Evolutionary conservation across 192 early-diverging fungal genomes (phyloP), one percentile per base, ranked within the genome.

Genomic region (Coemansia sp.): DNA sequence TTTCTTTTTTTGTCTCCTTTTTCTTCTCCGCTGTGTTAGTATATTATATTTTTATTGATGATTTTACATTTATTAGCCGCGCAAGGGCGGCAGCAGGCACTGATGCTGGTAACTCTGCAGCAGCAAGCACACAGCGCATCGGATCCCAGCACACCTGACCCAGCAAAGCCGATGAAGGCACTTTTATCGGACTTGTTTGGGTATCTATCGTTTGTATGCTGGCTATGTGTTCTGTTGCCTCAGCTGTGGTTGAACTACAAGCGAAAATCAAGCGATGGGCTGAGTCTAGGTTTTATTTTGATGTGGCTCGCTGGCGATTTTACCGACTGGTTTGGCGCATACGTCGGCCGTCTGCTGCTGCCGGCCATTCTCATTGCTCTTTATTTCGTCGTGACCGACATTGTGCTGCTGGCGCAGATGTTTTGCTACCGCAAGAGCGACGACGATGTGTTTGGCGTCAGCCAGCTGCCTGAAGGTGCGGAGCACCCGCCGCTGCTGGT

Each of bases 381-480:
- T 51, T 94, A 90, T 76, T 94, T 91, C 77, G 87, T 91, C 6
- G 65, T 91, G 36, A 87, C 89, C 6, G 92, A 94, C 71, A 82
- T 91, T 36, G 70, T 85, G 1, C 75, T 92, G 33, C 85, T 94
- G 36, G 77, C 75, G 54, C 92, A 94, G 65, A 87, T 88, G 62
- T 81, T 87, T 36, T 86, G 87, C 64, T 92, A 92, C 67, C 82
- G 77, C 68, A 85, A 81, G 61, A 66, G 71, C 66, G 75, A 78
- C 54, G 74, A 75, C 8, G 68, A 74, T 34, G 69, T 72, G 3
- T 81, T 81, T 65, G 79, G 79, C 2, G 58, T 43, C 5, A 56
- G 64, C 14, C 84, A 76, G 71, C 65, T 76, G 65, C 78, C 69
- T 8, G 72, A 73, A 68, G 79, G 79, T 33, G 71, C 71, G 5